These are phyloP conservation scores for Exidia glandulosa DNA, from an alignment of 768 basidiomycete genomes.

Conservation along the genomic window DNA sequence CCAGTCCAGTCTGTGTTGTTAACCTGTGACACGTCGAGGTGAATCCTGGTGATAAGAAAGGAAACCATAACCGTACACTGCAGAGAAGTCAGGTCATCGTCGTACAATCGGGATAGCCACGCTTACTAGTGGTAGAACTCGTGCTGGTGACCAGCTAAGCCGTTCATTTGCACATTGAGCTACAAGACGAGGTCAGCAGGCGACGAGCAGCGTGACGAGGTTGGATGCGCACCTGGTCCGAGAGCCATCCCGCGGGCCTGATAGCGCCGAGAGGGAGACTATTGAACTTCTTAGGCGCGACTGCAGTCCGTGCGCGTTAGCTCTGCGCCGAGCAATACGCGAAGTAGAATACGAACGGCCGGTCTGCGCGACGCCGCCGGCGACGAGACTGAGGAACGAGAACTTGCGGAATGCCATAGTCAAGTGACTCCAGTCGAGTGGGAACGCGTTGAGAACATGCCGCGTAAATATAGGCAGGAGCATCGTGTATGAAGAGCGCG, in stretches of 20 bases:
- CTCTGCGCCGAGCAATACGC: background rate
- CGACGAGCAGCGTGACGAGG: no score
- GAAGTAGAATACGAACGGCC: background rate
- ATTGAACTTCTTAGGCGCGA: conserved; percentile 19
- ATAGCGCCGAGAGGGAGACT: conserved; percentile 18
- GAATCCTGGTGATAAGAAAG: background rate
- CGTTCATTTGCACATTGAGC: conserved; percentile 22
- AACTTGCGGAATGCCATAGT: background rate
- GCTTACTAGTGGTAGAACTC: conserved; percentile 27
- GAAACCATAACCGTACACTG: no score
- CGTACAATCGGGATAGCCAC: background rate
- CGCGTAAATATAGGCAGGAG: no score
- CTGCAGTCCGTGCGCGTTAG: background rate
- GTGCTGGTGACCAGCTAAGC: conserved; percentile 25
- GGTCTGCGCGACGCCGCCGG: background rate
- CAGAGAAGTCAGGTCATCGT: no score
- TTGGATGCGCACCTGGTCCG: conserved; percentile 12
- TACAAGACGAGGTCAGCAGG: background rate
- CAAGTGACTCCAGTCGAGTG: no score
- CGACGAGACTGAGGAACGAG: background rate
- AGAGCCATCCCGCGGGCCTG: conserved; percentile 21
- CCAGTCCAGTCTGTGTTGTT: conserved; percentile 22
- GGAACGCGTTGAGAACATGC: no score
- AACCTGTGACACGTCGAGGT: conserved; percentile 15
- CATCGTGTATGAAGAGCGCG: no score